phyloP scores from a whole-genome alignment of 371 early-diverging fungal genomes.

The Apophysomyces ossiformis region DNA sequence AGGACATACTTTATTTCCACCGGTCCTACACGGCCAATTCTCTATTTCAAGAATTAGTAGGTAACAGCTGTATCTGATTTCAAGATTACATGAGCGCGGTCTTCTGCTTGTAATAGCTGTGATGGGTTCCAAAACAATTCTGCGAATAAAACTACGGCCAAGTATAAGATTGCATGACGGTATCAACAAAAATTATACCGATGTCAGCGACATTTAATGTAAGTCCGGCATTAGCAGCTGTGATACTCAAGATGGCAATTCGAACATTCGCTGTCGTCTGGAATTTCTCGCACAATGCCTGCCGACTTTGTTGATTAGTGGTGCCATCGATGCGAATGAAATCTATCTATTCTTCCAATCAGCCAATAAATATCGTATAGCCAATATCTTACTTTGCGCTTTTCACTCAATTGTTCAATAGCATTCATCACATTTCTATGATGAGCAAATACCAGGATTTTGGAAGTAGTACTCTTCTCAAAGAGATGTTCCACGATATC shows the following conservation, averaged over 20 bases:
- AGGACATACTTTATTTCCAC: constrained; percentile 67
- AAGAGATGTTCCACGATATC: constrained; percentile 55
- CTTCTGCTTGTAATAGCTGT: constrained; percentile 56
- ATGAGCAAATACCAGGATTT: constrained; percentile 69
- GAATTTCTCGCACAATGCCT: constrained; percentile 43
- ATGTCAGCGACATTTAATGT: constrained; percentile 61
- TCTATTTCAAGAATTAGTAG: constrained; percentile 5
- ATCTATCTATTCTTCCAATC: constrained; percentile 18
- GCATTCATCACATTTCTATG: constrained; percentile 53
- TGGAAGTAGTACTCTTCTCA: constrained; percentile 39
- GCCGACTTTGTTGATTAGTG: constrained; percentile 34
- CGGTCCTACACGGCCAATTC: constrained; percentile 56
- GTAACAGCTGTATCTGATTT: not conserved
- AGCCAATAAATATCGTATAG: too few relatives aligned
- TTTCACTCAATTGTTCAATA: constrained; percentile 33
- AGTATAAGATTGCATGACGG: not conserved
- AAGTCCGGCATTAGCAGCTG: constrained; percentile 63
- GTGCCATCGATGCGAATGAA: constrained; percentile 69
- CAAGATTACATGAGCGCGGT: constrained; percentile 38
- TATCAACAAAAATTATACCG: constrained; percentile 23
- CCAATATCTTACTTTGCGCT: constrained; percentile 23
- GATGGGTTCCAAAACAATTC: constrained; percentile 77
- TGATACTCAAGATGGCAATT: constrained; percentile 61
- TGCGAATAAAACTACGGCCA: constrained; percentile 58
- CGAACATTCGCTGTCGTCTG: constrained; percentile 42